Evolutionary conservation across 768 basidiomycete genomes (phyloP).

Genomic region (Agaricus subrufescens): DNA sequence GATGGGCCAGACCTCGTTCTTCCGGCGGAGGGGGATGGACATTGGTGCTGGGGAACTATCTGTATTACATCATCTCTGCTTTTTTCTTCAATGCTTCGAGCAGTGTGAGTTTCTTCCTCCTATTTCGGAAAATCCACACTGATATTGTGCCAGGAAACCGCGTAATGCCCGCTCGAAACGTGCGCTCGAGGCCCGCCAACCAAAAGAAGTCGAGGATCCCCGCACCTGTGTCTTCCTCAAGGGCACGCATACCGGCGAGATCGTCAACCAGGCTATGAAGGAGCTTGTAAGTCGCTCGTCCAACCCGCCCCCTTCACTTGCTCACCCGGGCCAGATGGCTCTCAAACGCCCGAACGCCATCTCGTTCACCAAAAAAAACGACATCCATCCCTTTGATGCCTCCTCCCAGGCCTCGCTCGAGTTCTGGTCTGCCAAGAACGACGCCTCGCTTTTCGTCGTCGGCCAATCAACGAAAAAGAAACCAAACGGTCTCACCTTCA

Average conservation of each 20-base stretch:
- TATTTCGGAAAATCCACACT: neutral
- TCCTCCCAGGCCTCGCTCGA: slow-evolving; percentile 55
- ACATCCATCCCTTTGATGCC: slow-evolving; percentile 87
- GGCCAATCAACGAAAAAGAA: slow-evolving; percentile 94
- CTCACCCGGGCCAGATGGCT: slow-evolving; percentile 63
- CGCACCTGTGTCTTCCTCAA: slow-evolving; percentile 88
- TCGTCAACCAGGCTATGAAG: slow-evolving; percentile 76
- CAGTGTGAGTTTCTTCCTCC: slow-evolving; percentile 16
- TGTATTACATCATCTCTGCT: no score
- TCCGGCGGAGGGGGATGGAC: no score
- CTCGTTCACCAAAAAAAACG: slow-evolving; percentile 92
- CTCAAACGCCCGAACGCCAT: slow-evolving; percentile 90
- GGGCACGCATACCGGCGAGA: slow-evolving; percentile 82
- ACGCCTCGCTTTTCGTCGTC: slow-evolving; percentile 85
- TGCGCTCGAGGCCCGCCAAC: slow-evolving; percentile 77
- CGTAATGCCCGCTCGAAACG: slow-evolving; percentile 96
- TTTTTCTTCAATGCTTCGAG: slow-evolving; percentile 16
- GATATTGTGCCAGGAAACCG: slow-evolving; percentile 53
- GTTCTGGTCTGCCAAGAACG: slow-evolving; percentile 94
- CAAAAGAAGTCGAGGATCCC: slow-evolving; percentile 86
- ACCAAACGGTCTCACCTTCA: slow-evolving; percentile 82
- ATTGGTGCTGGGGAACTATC: no score
- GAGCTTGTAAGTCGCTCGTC: slow-evolving; percentile 63
- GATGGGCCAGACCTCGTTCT: slow-evolving; percentile 53
- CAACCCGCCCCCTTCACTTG: neutral